phyloP scores from a whole-genome alignment of 192 early-diverging fungal genomes.

The Umbelopsis vinacea region DNA sequence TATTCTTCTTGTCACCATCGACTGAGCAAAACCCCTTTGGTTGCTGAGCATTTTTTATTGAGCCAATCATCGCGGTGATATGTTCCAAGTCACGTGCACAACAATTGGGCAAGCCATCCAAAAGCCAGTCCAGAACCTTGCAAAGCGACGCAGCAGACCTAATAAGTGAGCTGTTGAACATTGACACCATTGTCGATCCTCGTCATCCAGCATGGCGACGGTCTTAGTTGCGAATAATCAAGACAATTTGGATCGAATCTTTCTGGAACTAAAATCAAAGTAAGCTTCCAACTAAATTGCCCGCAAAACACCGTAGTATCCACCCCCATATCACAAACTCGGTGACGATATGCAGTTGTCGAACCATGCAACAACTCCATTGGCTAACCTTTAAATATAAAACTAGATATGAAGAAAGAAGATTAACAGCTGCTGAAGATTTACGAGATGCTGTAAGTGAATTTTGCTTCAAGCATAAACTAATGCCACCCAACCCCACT shows the following conservation, averaged over 20 bases:
- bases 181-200: background rate
- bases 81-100: too few relatives aligned
- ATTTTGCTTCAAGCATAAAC: background rate
- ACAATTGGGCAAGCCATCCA: too few relatives aligned
- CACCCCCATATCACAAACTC: background rate
- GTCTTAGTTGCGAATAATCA: slow-evolving; percentile 37
- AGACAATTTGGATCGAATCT: slow-evolving; percentile 42
- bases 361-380: too few relatives aligned
- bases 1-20: too few relatives aligned
- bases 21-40: too few relatives aligned
- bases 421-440: slow-evolving; percentile 60
- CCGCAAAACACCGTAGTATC: background rate
- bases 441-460: slow-evolving; percentile 65
- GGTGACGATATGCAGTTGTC: too few relatives aligned
- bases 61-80: too few relatives aligned
- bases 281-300: slow-evolving; percentile 22
- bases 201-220: slow-evolving; percentile 34
- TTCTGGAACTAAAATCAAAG: slow-evolving; percentile 58
- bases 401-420: slow-evolving; percentile 64
- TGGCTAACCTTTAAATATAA: too few relatives aligned
- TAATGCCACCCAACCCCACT: background rate
- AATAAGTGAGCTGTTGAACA: too few relatives aligned
- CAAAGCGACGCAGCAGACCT: too few relatives aligned
- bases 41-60: too few relatives aligned
- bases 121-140: too few relatives aligned